Evolutionary conservation across 805 yeast genomes (phyloP), one percentile per base, ranked within the genome.

Genomic region (Nakazawaea laoshanensis): DNA sequence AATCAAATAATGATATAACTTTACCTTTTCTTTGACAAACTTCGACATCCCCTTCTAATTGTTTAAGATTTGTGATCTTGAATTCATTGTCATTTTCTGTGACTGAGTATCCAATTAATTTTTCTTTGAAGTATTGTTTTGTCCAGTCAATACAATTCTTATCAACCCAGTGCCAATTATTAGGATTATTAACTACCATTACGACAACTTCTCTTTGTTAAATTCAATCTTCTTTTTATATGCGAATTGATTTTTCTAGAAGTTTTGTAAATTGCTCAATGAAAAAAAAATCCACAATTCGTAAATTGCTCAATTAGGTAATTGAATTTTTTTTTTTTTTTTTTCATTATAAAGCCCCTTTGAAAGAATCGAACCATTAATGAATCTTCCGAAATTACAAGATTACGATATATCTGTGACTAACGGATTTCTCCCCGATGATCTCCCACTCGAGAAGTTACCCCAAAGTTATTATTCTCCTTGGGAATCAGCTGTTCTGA

Each of bases 91-190:
- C 48, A 12, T 55, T 66, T 14, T 42, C 44, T 18, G 48, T 44
- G 23, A 46, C 43, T n/a, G 54, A 4, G 59, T 49, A 42, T 1
- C 79, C 80, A 8, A 65, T 63, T 33, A 87, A 61, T 28, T 74
- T 69, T 29, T 72, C 69, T 19, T 59, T 56, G 55, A 92, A 84
- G 55, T 89, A 89, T 25, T 70, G 66, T 40, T 74, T 74, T 9
- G 96, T 70, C 98, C 98, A 92, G 36, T 74, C 78, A 37, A 89
- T 70, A 61, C 98, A 92, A 65, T 92, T 92, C 58, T 89, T 89
- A 61, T 89, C 96, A 42, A 88, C 96, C 97, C 97, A 92, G 67
- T 92, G 98, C 98, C 98, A 89, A 63, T 89, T 89, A 59, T 92
- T 92, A 24, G 97, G 97, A 68, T 89, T 92, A 60, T 86, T 81